phyloP scores from a whole-genome alignment of 2,329 filamentous ascomycete genomes.

The Apiospora marii region DNA sequence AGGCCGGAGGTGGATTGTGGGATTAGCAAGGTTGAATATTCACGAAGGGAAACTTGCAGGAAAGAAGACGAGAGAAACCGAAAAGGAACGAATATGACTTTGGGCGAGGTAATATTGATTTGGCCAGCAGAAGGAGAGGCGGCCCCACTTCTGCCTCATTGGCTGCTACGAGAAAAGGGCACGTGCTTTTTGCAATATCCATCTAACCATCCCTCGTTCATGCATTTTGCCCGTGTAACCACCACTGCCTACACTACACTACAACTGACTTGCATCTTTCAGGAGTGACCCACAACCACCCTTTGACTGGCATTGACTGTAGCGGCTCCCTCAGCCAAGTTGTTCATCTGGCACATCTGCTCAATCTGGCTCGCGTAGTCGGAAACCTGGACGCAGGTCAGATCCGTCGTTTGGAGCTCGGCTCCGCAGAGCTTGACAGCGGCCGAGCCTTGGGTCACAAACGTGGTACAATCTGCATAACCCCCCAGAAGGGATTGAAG shows the following conservation, averaged over 20 bases:
- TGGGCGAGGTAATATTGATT: not conserved
- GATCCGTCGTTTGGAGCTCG: not conserved
- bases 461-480: not conserved
- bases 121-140: not conserved
- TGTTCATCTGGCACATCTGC: not conserved
- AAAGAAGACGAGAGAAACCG: conserved; percentile 17
- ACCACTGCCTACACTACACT: no score
- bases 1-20: not conserved
- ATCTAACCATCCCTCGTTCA: conserved; percentile 14
- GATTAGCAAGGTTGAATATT: conserved; percentile 9
- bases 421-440: not conserved
- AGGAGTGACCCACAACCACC: conserved; percentile 5
- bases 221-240: conserved; percentile 17
- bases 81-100: conserved; percentile 7
- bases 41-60: conserved; percentile 18
- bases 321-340: not conserved
- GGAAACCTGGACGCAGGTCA: not conserved
- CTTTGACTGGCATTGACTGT: not conserved
- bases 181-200: conserved; percentile 21
- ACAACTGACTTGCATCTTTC: not conserved
- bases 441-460: not conserved
- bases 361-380: not conserved
- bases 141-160: not conserved
- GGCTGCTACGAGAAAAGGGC: not conserved
- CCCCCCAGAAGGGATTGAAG: not conserved